Base-by-base conservation (phyloP, 1,139 yeast genomes). In the Lizanozyma gosingica region DNA sequence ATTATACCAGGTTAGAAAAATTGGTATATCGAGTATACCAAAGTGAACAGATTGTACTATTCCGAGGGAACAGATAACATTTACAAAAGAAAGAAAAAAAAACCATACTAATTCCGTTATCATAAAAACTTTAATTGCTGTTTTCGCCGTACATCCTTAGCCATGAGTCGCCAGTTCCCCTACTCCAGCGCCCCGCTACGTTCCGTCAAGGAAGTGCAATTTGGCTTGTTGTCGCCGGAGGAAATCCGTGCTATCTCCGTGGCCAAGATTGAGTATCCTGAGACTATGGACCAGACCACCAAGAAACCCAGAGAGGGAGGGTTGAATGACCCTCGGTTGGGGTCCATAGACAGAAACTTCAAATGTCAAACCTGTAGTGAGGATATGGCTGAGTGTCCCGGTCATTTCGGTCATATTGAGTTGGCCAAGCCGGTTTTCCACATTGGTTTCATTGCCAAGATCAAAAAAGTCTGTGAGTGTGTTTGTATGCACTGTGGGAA, bases 401-500 rank as follows among this genome's bases (percentile, higher is more conserved):
- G 99, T 45, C 99, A 94, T 68, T 94, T 94, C 65, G 99, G 99
- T 50, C 98, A 94, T 59, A 94, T 94, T 46, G 98, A 94, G 60
- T 74, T 94, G 49, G 97, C 98, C 33, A 92, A 90, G 60, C 98
- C 99, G 9, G 98, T 94, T 29, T 92, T 94, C 64, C 98, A 94
- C 63, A 87, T 94, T 60, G 98, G 95, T 37, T 92, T 87, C 62
- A 80, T 92, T 54, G 80, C 94, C 41, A 90, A 87, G 59, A 90
- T 94, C 56, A 94, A 92, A 59, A 94, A 94, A 62, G 87, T 87
- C 35, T 84, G 95, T 62, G 98, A 94, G 62, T 84, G 94, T 63
- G 92, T 92, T 36, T 94, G 99, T 71, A 88, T 90, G 86, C 96
- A 94, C 65, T 94, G 99, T 71, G 98, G 98, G 57, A 92, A 90